Conservation (phyloP, 2,329 filamentous ascomycete species). For the Mycocentrospora acerina region DNA sequence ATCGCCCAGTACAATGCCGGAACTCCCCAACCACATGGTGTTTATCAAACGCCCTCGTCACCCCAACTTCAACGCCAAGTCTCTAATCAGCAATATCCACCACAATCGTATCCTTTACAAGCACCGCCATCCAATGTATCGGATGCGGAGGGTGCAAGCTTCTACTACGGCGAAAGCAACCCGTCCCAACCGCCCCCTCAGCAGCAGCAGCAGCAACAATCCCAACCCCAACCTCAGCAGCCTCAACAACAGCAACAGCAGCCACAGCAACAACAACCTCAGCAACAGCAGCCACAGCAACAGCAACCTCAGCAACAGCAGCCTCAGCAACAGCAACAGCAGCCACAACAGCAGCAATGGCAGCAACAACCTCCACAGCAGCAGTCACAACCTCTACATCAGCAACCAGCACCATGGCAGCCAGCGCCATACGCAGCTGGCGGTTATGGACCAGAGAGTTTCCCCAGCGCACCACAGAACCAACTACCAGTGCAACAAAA, state of each 20-base stretch:
- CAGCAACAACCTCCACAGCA: slow-evolving; percentile 14
- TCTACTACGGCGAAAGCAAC: slow-evolving; percentile 36
- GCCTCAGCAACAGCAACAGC: slow-evolving; percentile 8
- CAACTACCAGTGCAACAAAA: slow-evolving; percentile 51
- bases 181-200: slow-evolving; percentile 21
- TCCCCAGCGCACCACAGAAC: slow-evolving; percentile 67
- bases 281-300: slow-evolving; percentile 21
- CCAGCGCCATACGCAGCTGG: slow-evolving; percentile 43
- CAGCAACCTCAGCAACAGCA: slow-evolving; percentile 23
- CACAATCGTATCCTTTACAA: slow-evolving; percentile 39
- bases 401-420: slow-evolving; percentile 34
- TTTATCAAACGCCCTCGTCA: slow-evolving; percentile 36
- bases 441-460: slow-evolving; percentile 51
- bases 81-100: slow-evolving; percentile 37
- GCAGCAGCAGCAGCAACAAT: not conserved
- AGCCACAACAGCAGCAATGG: slow-evolving; percentile 15
- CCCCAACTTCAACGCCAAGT: slow-evolving; percentile 41
- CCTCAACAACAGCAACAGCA: slow-evolving; percentile 23
- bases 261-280: slow-evolving; percentile 39
- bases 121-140: slow-evolving; percentile 34
- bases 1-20: slow-evolving; percentile 27
- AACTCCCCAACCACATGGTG: too few species aligned
- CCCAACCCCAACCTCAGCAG: slow-evolving; percentile 31
- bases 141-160: slow-evolving; percentile 36
- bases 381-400: slow-evolving; percentile 34